These are phyloP conservation scores for Backusella luteola DNA, from an alignment of 192 early-diverging fungal species.

Conservation along the genomic window DNA sequence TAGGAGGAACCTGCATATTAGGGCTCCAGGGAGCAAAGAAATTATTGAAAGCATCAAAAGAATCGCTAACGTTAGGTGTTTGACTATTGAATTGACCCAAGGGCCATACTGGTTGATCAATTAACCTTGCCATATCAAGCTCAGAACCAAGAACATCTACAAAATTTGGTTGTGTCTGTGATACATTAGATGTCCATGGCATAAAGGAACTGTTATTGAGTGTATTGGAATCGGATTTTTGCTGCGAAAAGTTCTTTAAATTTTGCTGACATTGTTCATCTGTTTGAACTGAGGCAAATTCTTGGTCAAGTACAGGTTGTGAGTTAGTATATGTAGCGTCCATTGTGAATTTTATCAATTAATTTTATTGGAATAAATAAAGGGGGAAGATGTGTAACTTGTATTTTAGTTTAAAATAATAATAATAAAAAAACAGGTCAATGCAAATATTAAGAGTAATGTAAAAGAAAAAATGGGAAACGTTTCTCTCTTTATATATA, in stretches of 20 bases:
- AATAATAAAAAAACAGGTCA: not conserved
- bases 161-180: not conserved
- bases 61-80: not conserved
- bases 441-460: not conserved
- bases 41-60: not conserved
- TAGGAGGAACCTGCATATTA: not conserved
- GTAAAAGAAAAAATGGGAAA: not conserved
- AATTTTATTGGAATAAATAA: not conserved
- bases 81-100: not conserved
- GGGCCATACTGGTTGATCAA: not conserved
- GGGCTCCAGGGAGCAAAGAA: constrained; percentile 8
- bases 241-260: not conserved
- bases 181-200: not conserved
- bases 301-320: not conserved
- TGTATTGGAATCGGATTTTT: not conserved
- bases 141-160: not conserved
- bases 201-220: not conserved
- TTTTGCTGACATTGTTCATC: not conserved
- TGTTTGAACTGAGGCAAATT: not conserved
- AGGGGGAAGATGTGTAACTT: not conserved
- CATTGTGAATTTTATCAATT: not conserved
- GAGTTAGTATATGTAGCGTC: not conserved
- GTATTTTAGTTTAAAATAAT: not conserved
- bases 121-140: not conserved
- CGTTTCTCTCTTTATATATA: not conserved